Evolutionary conservation across 768 basidiomycete genomes (phyloP).

Genomic region (Boletus rufocinnamomeus): DNA sequence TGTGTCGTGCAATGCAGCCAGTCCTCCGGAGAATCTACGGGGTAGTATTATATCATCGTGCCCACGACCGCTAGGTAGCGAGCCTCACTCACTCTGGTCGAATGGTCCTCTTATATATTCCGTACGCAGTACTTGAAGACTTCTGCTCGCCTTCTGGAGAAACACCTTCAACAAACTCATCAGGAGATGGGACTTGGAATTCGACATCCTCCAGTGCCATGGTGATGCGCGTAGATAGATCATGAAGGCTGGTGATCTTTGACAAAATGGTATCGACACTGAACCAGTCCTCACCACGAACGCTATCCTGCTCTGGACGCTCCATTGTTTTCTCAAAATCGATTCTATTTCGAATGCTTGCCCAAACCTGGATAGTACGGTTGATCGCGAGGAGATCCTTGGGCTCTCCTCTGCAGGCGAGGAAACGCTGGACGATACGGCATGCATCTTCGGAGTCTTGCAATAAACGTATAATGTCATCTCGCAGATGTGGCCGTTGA

Average conservation of each 20-base stretch:
- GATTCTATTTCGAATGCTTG: slow-evolving; percentile 50
- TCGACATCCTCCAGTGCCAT: slow-evolving; percentile 44
- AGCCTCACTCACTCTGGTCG: slow-evolving; percentile 58
- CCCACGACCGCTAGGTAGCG: neutral
- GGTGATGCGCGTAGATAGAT: slow-evolving; percentile 59
- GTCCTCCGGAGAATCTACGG: slow-evolving; percentile 59
- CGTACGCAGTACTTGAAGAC: slow-evolving; percentile 29
- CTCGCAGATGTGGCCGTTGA: slow-evolving; percentile 58
- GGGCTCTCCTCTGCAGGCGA: slow-evolving; percentile 65
- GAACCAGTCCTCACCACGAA: slow-evolving; percentile 50
- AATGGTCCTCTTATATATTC: slow-evolving; percentile 53
- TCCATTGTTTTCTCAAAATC: slow-evolving; percentile 60
- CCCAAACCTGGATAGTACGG: slow-evolving; percentile 63
- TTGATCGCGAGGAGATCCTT: slow-evolving; percentile 67
- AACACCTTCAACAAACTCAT: slow-evolving; percentile 29
- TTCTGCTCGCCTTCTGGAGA: slow-evolving; percentile 17
- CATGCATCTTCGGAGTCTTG: slow-evolving; percentile 65
- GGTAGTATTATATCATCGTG: slow-evolving; percentile 1
- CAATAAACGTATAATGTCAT: slow-evolving; percentile 60
- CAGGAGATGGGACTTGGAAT: slow-evolving; percentile 14
- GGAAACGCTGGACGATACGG: slow-evolving; percentile 77
- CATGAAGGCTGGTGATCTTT: slow-evolving; percentile 50
- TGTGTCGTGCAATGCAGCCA: slow-evolving; percentile 49
- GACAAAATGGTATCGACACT: slow-evolving; percentile 54
- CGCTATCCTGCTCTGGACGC: slow-evolving; percentile 24